phyloP scores from a whole-genome alignment of 495 filamentous ascomycete genomes.

The Neurospora discreta region DNA sequence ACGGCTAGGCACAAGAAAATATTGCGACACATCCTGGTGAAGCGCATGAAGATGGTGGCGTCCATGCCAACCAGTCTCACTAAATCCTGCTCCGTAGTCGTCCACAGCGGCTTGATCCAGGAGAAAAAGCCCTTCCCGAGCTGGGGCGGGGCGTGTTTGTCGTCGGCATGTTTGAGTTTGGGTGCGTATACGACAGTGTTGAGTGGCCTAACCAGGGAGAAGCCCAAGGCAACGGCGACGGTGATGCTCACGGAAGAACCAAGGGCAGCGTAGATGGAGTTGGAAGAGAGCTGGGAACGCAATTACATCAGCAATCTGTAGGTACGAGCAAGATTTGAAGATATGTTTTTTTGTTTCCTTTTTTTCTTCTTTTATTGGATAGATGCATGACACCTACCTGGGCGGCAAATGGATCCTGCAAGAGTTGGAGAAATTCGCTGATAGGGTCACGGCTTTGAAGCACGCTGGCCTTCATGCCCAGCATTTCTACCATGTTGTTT shows the following conservation, averaged over 20 bases:
- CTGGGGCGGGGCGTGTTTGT: constrained; percentile 85
- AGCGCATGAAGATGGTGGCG: constrained; percentile 79
- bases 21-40: constrained; percentile 84
- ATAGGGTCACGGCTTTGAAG: constrained; percentile 16
- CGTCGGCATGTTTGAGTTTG: constrained; percentile 84
- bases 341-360: neutral
- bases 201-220: constrained; percentile 83
- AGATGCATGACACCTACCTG: constrained; percentile 21
- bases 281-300: constrained; percentile 20
- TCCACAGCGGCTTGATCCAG: constrained; percentile 70
- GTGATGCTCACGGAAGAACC: constrained; percentile 70
- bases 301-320: neutral
- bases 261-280: constrained; percentile 64
- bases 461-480: constrained; percentile 11
- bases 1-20: constrained; percentile 67
- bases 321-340: neutral
- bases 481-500: constrained; percentile 13
- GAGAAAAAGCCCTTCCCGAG: constrained; percentile 76
- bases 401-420: constrained; percentile 38
- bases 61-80: constrained; percentile 78
- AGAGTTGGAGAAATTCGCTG: constrained; percentile 28
- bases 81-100: constrained; percentile 62
- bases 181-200: constrained; percentile 89
- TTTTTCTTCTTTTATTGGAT: neutral
- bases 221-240: constrained; percentile 57